These are phyloP conservation scores for Cardamine chenopodiifolia DNA, from an alignment of 345 rosid genomes.

Conservation along the genomic window DNA sequence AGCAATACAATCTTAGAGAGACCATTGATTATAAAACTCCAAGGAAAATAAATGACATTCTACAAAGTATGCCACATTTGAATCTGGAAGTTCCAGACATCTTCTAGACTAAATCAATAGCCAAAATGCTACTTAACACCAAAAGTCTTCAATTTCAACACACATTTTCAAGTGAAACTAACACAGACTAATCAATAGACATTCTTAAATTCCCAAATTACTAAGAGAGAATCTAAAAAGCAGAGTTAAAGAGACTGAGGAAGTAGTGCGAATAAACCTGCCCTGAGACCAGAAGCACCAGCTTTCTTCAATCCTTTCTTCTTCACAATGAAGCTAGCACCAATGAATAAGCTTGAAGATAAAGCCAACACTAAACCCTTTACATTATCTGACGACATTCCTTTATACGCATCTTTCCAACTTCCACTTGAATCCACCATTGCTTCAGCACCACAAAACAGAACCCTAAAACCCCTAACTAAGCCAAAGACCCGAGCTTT, in stretches of 20 bases:
- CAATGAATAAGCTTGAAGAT: constrained; percentile 73
- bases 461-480: neutral
- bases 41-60: neutral
- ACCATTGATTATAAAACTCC: neutral
- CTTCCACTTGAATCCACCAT: constrained; percentile 33
- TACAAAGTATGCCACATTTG: neutral
- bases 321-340: constrained; percentile 81
- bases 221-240: no score
- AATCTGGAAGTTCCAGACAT: neutral
- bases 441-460: neutral
- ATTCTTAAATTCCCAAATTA: neutral
- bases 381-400: constrained; percentile 70
- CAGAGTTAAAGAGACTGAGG: neutral
- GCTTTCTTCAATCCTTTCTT: constrained; percentile 79
- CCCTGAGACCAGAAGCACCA: constrained; percentile 65
- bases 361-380: constrained; percentile 74
- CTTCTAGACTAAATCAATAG: neutral
- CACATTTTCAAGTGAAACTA: neutral
- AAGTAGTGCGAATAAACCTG: constrained; percentile 48
- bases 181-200: neutral
- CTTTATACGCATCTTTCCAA: constrained; percentile 53
- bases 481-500: neutral
- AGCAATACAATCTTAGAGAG: neutral
- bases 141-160: neutral
- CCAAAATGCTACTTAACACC: neutral